Base-by-base conservation (phyloP, 1,284 basidiomycete genomes). In the Ceratobasidium sp. region DNA sequence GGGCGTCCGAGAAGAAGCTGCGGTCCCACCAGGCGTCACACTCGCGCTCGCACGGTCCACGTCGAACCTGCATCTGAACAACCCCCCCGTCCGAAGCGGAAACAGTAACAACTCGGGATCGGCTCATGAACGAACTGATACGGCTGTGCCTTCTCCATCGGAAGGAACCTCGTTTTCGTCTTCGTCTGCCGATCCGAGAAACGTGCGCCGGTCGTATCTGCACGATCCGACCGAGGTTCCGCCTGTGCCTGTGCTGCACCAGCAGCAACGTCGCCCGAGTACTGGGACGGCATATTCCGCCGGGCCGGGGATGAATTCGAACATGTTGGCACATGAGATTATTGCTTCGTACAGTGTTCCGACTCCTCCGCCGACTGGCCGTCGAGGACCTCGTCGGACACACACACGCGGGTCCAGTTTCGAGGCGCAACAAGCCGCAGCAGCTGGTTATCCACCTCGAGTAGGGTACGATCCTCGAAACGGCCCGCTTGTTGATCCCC, bases 401-500 rank as follows among this genome's bases (percentile, higher is more conserved):
- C 59, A 62, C 21, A n/a, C 9, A 6, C 60, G 60, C 16, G 60
- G 60, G 5, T 39, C 33, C 29, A 66, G 60, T 33, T 44, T 44
- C 19, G 52, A 54, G 13, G 13, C 8, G 6, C 16, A 13, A 6
- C 59, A 69, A 74, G 71, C 57, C 66, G 46, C 49, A 42, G 56
- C 56, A 41, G n/a, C n/a, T n/a, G n/a, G n/a, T n/a, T 56, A 36
- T 56, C 62, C 68, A 21, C 52, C 59, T 23, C 33, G 50, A 13
- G 67, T 82, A 84, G 73, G 80, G 81, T 66, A 81, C 84, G 2
- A 76, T 83, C 16, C 82, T 36, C 33, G 33, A 36, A 36, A 36
- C 83, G 70, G 74, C 87, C 47, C 88, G 21, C 83, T 84, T 14
- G 80, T 82, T 72, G 85, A 85, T 73, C 77, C 88, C 57, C 81